phyloP scores from a whole-genome alignment of 1,284 basidiomycete species.

The Moesziomyces antarcticus region DNA sequence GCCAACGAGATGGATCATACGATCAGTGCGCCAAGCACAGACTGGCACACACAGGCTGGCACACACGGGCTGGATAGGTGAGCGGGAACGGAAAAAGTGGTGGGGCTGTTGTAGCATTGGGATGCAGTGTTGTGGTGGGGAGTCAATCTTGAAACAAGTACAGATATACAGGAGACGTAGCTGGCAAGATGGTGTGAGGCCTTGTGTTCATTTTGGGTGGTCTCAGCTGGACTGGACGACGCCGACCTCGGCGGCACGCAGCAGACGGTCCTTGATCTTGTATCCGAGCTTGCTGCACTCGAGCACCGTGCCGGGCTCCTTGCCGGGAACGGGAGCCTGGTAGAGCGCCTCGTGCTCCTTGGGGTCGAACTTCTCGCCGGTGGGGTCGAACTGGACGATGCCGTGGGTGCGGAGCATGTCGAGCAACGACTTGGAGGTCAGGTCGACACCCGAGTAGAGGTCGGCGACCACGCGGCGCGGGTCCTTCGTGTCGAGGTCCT shows the following conservation, averaged over 20 bases:
- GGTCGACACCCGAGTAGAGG: constrained; percentile 82
- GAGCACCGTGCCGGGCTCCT: constrained; percentile 87
- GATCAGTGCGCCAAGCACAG: too few relatives aligned
- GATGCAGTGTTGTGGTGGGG: too few relatives aligned
- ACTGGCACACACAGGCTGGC: too few relatives aligned
- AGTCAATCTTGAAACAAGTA: constrained; percentile 12
- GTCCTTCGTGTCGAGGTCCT: constrained; percentile 63
- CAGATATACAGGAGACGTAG: constrained; percentile 29
- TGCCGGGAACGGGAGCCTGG: constrained; percentile 87
- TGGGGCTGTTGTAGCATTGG: constrained; percentile 5
- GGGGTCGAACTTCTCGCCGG: constrained; percentile 92
- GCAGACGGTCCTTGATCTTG: constrained; percentile 72
- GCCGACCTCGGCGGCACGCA: constrained; percentile 95
- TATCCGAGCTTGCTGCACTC: constrained; percentile 90
- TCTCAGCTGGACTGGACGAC: constrained; percentile 73
- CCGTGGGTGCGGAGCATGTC: constrained; percentile 92
- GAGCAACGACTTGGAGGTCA: constrained; percentile 88
- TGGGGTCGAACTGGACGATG: constrained; percentile 89
- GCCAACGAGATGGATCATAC: too few relatives aligned
- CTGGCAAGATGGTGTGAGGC: too few relatives aligned
- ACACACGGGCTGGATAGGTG: too few relatives aligned
- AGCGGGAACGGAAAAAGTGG: constrained; percentile 15
- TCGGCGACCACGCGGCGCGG: constrained; percentile 58
- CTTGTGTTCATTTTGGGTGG: too few relatives aligned
- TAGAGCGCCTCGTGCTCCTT: constrained; percentile 94